Conservation (phyloP, 2,329 filamentous ascomycete genomes). For the Pseudogymnoascus sp. region DNA sequence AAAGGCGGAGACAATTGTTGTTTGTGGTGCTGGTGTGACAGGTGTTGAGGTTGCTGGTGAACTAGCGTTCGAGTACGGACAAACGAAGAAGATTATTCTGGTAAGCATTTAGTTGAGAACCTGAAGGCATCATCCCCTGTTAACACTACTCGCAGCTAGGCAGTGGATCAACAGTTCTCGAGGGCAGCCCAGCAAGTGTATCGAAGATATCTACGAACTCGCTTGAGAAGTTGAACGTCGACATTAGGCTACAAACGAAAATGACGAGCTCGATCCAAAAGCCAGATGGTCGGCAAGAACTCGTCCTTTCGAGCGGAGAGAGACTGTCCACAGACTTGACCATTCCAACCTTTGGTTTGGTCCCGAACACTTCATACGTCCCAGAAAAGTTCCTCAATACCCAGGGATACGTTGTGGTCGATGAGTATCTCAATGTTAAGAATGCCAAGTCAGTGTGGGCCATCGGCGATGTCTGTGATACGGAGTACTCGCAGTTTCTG, state of each 20-base stretch:
- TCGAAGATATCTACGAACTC: slow-evolving; percentile 32
- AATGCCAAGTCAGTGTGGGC: slow-evolving; percentile 31
- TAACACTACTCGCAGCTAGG: slow-evolving; percentile 18
- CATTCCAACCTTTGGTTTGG: slow-evolving; percentile 49
- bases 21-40: slow-evolving; percentile 30
- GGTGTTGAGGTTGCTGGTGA: slow-evolving; percentile 32
- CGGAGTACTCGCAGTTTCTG: slow-evolving; percentile 22
- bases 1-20: slow-evolving; percentile 25
- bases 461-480: slow-evolving; percentile 23
- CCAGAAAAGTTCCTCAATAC: slow-evolving; percentile 39
- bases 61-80: slow-evolving; percentile 26
- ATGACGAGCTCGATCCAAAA: slow-evolving; percentile 33
- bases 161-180: slow-evolving; percentile 28
- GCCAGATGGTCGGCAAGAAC: slow-evolving; percentile 41
- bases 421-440: slow-evolving; percentile 44
- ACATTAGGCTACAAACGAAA: slow-evolving; percentile 38
- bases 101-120: slow-evolving; percentile 11
- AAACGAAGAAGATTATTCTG: slow-evolving; percentile 24
- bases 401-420: slow-evolving; percentile 41
- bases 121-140: background rate
- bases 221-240: slow-evolving; percentile 46
- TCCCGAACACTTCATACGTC: slow-evolving; percentile 50
- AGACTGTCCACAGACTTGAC: slow-evolving; percentile 48
- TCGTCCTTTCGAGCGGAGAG: slow-evolving; percentile 43
- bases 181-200: slow-evolving; percentile 19